Conservation (phyloP, 2,329 filamentous ascomycete species). For the Apiospora koreana region DNA sequence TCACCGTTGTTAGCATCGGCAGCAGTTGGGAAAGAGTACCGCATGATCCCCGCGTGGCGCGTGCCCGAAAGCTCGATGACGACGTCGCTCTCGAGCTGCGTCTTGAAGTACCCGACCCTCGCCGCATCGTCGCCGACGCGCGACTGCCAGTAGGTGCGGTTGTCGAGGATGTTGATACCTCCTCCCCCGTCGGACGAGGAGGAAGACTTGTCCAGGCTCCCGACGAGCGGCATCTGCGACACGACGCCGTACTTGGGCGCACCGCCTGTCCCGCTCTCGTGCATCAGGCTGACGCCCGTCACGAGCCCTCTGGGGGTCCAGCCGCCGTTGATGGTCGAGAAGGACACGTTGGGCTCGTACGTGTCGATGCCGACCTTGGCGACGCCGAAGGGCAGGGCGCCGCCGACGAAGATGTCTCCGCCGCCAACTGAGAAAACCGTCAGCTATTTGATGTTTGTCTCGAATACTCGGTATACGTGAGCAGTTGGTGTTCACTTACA, state of each 20-base stretch:
- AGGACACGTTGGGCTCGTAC: constrained; percentile 30
- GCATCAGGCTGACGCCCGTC: constrained; percentile 58
- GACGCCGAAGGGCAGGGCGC: constrained; percentile 42
- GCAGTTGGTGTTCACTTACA: background rate
- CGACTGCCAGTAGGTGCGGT: constrained; percentile 44
- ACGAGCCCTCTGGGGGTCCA: constrained; percentile 55
- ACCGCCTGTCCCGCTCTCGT: constrained; percentile 60
- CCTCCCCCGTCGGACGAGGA: constrained; percentile 41
- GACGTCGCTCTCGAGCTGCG: constrained; percentile 47
- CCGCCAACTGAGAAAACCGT: constrained; percentile 19
- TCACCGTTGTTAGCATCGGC: background rate
- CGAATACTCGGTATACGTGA: background rate
- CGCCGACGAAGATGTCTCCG: constrained; percentile 46
- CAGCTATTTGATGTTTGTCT: background rate
- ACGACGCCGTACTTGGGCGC: constrained; percentile 2
- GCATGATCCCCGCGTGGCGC: constrained; percentile 13
- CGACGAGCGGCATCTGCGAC: constrained; percentile 56
- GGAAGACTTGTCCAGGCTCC: constrained; percentile 60
- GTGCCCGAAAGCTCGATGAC: constrained; percentile 59
- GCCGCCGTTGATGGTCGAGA: constrained; percentile 55
- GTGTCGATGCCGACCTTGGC: constrained; percentile 61
- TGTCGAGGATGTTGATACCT: constrained; percentile 62
- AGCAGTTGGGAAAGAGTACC: constrained; percentile 24
- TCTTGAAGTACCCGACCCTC: constrained; percentile 28
- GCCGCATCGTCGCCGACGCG: constrained; percentile 31